phyloP scores from a whole-genome alignment of 805 yeast genomes.

The Barnettozyma vustinii region DNA sequence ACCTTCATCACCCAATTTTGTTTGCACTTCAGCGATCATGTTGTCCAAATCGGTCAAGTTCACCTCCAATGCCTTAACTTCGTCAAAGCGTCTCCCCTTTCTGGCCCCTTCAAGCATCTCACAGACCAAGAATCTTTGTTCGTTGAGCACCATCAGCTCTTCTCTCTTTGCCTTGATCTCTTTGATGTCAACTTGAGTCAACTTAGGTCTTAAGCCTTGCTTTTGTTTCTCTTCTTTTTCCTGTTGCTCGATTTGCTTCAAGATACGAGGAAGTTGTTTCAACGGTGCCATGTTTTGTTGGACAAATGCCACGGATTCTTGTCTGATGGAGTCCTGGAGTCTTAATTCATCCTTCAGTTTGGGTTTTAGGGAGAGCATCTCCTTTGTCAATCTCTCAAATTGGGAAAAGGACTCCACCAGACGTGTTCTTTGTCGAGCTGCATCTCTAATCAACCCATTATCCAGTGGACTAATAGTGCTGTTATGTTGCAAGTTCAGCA shows the following conservation, averaged over 20 bases:
- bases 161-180: slow-evolving; percentile 60
- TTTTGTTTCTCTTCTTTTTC: slow-evolving; percentile 23
- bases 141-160: slow-evolving; percentile 79
- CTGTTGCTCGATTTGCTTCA: slow-evolving; percentile 25
- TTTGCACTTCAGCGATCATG: slow-evolving; percentile 43
- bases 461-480: slow-evolving; percentile 20
- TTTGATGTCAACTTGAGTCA: slow-evolving; percentile 38
- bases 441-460: slow-evolving; percentile 28
- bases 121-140: slow-evolving; percentile 70
- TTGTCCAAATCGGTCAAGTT: slow-evolving; percentile 52
- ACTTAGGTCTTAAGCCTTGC: slow-evolving; percentile 15
- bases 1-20: slow-evolving; percentile 52
- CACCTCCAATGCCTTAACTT: slow-evolving; percentile 51
- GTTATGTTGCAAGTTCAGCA: slow-evolving; percentile 28
- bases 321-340: slow-evolving; percentile 50
- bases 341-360: slow-evolving; percentile 38
- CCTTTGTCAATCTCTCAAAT: slow-evolving; percentile 46
- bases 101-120: slow-evolving; percentile 59
- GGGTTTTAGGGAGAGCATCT: slow-evolving; percentile 31
- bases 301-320: slow-evolving; percentile 51
- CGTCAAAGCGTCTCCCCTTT: slow-evolving; percentile 71
- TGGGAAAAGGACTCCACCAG: slow-evolving; percentile 44
- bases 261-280: slow-evolving; percentile 49
- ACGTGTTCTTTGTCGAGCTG: slow-evolving; percentile 37
- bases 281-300: slow-evolving; percentile 63